Conservation (phyloP, 2,329 filamentous ascomycete genomes). For the Pseudogymnoascus sp. region DNA sequence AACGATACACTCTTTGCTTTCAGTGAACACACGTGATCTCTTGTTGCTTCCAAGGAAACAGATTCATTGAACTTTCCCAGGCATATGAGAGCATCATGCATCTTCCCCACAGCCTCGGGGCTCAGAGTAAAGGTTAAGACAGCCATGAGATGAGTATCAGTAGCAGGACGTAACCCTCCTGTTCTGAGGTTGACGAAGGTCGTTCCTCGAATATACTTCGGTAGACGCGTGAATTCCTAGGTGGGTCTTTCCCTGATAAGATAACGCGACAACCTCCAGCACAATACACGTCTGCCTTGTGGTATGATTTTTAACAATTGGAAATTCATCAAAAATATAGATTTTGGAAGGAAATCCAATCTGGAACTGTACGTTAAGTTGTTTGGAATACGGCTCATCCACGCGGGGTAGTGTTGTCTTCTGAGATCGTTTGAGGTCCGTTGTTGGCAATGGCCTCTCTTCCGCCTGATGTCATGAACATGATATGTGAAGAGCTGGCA, state of each 20-base stretch:
- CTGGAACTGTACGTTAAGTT: background rate
- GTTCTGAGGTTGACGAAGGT: constrained; percentile 1
- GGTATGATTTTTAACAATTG: background rate
- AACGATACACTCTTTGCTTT: constrained; percentile 19
- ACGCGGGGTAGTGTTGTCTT: background rate
- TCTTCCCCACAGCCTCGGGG: constrained; percentile 59
- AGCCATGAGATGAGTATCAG: constrained; percentile 37
- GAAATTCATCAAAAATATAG: background rate
- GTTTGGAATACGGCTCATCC: background rate
- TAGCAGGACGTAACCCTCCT: background rate
- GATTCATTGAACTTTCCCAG: constrained; percentile 73
- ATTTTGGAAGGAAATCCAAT: background rate
- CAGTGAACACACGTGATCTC: constrained; percentile 47
- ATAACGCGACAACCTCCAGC: background rate
- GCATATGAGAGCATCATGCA: constrained; percentile 67
- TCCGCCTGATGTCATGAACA: constrained; percentile 45
- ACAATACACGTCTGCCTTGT: constrained; percentile 1
- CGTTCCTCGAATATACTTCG: background rate
- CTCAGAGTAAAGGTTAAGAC: constrained; percentile 65
- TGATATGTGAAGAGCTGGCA: constrained; percentile 52
- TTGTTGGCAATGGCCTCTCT: constrained; percentile 35
- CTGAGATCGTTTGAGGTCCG: background rate
- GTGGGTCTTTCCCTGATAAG: background rate
- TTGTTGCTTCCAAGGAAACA: constrained; percentile 64
- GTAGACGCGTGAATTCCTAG: background rate